Evolutionary conservation across 164 flowering plant genomes (phyloP).

Genomic region (Stephania cephalantha): DNA sequence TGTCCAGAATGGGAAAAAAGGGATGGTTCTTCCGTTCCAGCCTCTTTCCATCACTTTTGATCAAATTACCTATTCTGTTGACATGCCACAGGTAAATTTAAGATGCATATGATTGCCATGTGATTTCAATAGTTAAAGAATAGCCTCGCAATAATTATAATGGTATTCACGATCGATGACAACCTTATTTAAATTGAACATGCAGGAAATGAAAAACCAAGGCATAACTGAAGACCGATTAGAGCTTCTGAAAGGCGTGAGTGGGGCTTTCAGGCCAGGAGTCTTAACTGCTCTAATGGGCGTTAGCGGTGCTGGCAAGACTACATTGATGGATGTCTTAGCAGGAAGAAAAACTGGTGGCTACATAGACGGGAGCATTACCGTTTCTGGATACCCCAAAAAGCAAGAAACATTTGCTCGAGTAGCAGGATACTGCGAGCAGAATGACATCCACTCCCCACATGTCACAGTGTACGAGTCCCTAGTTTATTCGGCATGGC

Average conservation of each 20-base stretch:
- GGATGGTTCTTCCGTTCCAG: slow-evolving; percentile 61
- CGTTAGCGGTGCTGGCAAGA: slow-evolving; percentile 54
- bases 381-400: slow-evolving; percentile 39
- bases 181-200: not conserved
- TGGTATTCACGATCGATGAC: not conserved
- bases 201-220: slow-evolving; percentile 55
- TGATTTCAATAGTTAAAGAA: not conserved
- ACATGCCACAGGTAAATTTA: slow-evolving; percentile 46
- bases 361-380: slow-evolving; percentile 36
- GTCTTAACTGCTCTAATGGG: slow-evolving; percentile 54
- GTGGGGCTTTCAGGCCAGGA: slow-evolving; percentile 51
- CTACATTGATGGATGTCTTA: slow-evolving; percentile 48
- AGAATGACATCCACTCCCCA: slow-evolving; percentile 50
- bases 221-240: slow-evolving; percentile 34
- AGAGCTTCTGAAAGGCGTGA: slow-evolving; percentile 38
- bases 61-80: slow-evolving; percentile 39
- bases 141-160: not conserved
- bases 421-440: slow-evolving; percentile 49
- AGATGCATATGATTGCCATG: not conserved
- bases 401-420: slow-evolving; percentile 50
- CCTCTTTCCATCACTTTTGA: slow-evolving; percentile 45
- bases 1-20: slow-evolving; percentile 26
- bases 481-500: slow-evolving; percentile 48
- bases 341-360: slow-evolving; percentile 49
- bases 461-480: slow-evolving; percentile 47